phyloP scores from a whole-genome alignment of 306 rosid genomes.

The Gastrolobium bilobum region DNA sequence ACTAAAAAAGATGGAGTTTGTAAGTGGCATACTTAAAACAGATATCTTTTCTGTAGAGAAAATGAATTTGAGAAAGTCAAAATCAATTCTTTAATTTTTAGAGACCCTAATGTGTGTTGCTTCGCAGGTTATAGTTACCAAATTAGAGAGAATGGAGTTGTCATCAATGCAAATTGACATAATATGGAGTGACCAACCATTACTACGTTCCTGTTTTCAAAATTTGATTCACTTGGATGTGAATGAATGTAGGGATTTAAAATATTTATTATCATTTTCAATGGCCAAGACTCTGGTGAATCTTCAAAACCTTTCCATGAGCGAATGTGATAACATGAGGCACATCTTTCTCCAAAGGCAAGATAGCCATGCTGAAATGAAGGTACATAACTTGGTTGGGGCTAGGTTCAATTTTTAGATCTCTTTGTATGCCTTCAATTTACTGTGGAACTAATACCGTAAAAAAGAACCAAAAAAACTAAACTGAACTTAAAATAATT shows the following conservation, averaged over 20 bases:
- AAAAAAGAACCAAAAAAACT: too few species aligned
- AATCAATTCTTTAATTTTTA: not conserved
- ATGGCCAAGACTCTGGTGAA: conserved; percentile 43
- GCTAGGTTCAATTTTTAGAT: not conserved
- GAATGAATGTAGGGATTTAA: conserved; percentile 26
- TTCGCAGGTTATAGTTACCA: conserved; percentile 35
- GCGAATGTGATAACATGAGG: conserved; percentile 44
- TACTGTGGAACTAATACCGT: too few species aligned
- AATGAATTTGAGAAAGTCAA: not conserved
- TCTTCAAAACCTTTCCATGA: conserved; percentile 52
- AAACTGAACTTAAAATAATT: too few species aligned
- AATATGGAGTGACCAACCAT: conserved; percentile 45
- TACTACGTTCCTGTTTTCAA: not conserved
- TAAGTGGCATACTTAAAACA: not conserved
- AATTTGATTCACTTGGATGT: conserved; percentile 42
- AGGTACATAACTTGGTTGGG: not conserved
- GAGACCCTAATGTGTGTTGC: not conserved
- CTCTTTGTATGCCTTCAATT: not conserved
- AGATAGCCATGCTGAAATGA: not conserved
- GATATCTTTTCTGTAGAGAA: not conserved
- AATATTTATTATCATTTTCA: conserved; percentile 20
- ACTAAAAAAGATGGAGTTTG: not conserved
- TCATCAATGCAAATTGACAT: not conserved
- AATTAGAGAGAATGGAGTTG: conserved; percentile 41
- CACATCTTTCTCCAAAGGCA: not conserved